These are phyloP conservation scores for Zostera marina DNA, from an alignment of 116 monocot species.

Conservation along the genomic window DNA sequence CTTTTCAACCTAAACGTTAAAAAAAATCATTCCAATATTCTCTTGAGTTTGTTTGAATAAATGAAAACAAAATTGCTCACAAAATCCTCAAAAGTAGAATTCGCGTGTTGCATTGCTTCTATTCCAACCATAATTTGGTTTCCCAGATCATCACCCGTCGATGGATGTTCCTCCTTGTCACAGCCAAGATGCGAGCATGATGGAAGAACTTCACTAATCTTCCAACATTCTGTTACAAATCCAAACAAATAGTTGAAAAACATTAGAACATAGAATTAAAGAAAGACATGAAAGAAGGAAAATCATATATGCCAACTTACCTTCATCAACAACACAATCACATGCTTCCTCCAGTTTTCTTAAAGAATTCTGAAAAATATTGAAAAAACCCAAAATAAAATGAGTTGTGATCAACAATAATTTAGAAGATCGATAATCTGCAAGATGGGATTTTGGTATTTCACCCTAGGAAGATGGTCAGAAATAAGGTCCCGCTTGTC, in stretches of 20 bases:
- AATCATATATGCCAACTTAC: constrained; percentile 3
- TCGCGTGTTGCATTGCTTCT: constrained; percentile 57
- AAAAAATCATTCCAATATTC: not conserved
- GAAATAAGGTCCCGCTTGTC: constrained; percentile 29
- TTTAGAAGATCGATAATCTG: too few relatives aligned
- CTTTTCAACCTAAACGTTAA: not conserved
- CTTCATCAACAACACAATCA: constrained; percentile 10
- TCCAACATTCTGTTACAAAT: constrained; percentile 21
- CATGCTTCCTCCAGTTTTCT: constrained; percentile 19
- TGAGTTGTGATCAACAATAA: too few relatives aligned
- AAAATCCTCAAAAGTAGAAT: constrained; percentile 84
- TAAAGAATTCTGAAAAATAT: constrained; percentile 28
- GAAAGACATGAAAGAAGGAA: not conserved
- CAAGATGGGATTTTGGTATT: not conserved
- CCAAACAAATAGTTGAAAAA: not conserved
- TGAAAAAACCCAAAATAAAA: not conserved
- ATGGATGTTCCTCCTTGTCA: not conserved
- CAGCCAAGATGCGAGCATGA: constrained; percentile 6
- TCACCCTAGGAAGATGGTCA: constrained; percentile 46
- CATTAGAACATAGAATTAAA: not conserved
- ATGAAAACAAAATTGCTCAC: constrained; percentile 24
- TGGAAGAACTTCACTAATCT: constrained; percentile 8
- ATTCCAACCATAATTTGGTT: constrained; percentile 30
- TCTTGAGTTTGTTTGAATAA: not conserved
- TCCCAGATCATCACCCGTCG: constrained; percentile 7